Conservation (phyloP, 2,329 filamentous ascomycete genomes). For the Mycosphaerella sp. region DNA sequence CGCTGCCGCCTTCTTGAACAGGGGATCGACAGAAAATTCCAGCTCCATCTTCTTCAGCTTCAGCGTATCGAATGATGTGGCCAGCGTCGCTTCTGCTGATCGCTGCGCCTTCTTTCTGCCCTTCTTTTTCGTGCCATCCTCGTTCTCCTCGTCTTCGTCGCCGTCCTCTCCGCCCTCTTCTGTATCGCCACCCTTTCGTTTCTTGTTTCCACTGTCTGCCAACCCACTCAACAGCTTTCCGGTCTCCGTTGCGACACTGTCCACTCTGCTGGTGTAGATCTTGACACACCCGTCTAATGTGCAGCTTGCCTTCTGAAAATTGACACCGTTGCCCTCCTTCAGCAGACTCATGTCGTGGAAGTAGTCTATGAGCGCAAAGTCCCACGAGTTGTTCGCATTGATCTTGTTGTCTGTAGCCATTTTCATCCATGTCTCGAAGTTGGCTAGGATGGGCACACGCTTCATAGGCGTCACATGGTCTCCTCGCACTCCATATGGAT, state of each 20-base stretch:
- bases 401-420: slow-evolving; percentile 98
- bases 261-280: slow-evolving; percentile 96
- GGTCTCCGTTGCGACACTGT: slow-evolving; percentile 96
- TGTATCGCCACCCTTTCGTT: slow-evolving; percentile 49
- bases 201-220: slow-evolving; percentile 71
- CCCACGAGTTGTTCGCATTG: slow-evolving; percentile 97
- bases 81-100: slow-evolving; percentile 88
- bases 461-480: slow-evolving; percentile 89
- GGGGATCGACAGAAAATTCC: slow-evolving; percentile 89
- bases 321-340: slow-evolving; percentile 93
- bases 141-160: slow-evolving; percentile 56
- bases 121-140: slow-evolving; percentile 50
- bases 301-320: slow-evolving; percentile 97
- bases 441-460: slow-evolving; percentile 88
- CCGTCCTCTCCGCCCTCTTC: slow-evolving; percentile 55
- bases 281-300: slow-evolving; percentile 97
- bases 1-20: slow-evolving; percentile 99
- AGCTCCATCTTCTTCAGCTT: slow-evolving; percentile 97
- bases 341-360: slow-evolving; percentile 98
- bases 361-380: slow-evolving; percentile 99
- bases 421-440: slow-evolving; percentile 99
- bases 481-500: slow-evolving; percentile 53
- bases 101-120: slow-evolving; percentile 66
- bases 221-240: slow-evolving; percentile 90
- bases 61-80: slow-evolving; percentile 76